Evolutionary conservation across 2,329 filamentous ascomycete species (phyloP).

Genomic region (Pseudogymnoascus sp.): DNA sequence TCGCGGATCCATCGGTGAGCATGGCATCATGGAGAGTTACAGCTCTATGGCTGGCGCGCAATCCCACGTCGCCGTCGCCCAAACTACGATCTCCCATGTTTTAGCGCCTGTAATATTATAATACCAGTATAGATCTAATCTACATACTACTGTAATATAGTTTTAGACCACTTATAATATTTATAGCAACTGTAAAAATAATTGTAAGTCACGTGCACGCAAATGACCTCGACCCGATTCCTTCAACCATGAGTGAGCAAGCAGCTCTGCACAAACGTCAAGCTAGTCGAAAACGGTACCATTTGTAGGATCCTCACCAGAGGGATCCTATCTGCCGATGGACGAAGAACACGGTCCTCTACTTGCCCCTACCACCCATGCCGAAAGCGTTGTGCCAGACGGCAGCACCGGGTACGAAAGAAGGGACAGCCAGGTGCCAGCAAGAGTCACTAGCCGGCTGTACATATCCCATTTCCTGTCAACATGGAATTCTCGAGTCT

Average conservation of each 20-base stretch:
- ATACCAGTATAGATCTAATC: neutral
- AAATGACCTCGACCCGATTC: neutral
- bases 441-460: conserved; percentile 30
- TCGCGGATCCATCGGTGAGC: neutral
- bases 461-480: conserved; percentile 57
- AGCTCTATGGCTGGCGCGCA: neutral
- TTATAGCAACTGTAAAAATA: too few species aligned
- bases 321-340: neutral
- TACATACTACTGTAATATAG: too few species aligned
- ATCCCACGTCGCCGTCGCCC: neutral
- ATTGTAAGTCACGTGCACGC: neutral
- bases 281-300: neutral
- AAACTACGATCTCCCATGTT: neutral
- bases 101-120: neutral
- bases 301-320: neutral
- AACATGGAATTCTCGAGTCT: conserved; percentile 58
- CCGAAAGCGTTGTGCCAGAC: neutral
- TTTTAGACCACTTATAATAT: too few species aligned
- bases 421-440: neutral
- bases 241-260: neutral
- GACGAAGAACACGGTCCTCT: neutral
- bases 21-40: neutral
- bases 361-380: neutral
- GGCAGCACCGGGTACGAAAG: neutral
- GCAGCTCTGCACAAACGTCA: neutral